Percentiles rank a stretch among this genome's conserved stretches.
phyloP scores from a whole-genome alignment of 768 basidiomycete species.

The Exidia glandulosa region DNA sequence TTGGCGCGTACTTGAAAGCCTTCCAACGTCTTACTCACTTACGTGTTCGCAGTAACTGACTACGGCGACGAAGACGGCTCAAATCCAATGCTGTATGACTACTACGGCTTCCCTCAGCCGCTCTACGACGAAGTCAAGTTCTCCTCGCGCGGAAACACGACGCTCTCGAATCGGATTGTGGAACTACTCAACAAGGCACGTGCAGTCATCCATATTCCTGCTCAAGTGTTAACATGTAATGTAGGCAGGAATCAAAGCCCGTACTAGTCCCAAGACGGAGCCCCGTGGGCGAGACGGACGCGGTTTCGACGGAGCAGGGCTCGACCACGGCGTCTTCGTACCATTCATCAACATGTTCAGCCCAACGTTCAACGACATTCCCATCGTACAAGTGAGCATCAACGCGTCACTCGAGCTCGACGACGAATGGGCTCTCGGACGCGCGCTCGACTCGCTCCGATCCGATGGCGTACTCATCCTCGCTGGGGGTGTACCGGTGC shows the following conservation, averaged over 20 bases:
- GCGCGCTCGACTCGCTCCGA: conserved; percentile 49
- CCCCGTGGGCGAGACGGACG: conserved; percentile 54
- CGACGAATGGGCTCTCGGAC: conserved; percentile 54
- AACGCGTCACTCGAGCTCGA: conserved; percentile 48
- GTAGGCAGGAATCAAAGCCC: conserved; percentile 47
- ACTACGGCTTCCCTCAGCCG: conserved; percentile 50
- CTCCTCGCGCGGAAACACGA: conserved; percentile 51
- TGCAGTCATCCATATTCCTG: too few relatives aligned
- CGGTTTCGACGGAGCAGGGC: conserved; percentile 50
- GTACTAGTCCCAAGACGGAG: conserved; percentile 38
- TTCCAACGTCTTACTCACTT: too few relatives aligned
- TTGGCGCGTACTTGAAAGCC: conserved; percentile 29
- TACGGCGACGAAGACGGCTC: conserved; percentile 44
- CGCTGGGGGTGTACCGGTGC: conserved; percentile 59
- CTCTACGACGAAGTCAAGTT: conserved; percentile 52
- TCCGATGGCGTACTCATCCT: conserved; percentile 32
- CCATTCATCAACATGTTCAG: conserved; percentile 76
- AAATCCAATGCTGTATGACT: conserved; percentile 67
- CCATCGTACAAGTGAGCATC: conserved; percentile 65
- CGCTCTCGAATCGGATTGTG: conserved; percentile 47
- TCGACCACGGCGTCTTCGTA: conserved; percentile 74
- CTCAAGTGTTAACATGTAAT: not conserved
- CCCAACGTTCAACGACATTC: conserved; percentile 45
- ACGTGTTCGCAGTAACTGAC: conserved; percentile 46
- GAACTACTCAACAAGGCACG: conserved; percentile 44